Conservation (phyloP, 1,139 yeast species). For the Lodderomyces beijingensis region DNA sequence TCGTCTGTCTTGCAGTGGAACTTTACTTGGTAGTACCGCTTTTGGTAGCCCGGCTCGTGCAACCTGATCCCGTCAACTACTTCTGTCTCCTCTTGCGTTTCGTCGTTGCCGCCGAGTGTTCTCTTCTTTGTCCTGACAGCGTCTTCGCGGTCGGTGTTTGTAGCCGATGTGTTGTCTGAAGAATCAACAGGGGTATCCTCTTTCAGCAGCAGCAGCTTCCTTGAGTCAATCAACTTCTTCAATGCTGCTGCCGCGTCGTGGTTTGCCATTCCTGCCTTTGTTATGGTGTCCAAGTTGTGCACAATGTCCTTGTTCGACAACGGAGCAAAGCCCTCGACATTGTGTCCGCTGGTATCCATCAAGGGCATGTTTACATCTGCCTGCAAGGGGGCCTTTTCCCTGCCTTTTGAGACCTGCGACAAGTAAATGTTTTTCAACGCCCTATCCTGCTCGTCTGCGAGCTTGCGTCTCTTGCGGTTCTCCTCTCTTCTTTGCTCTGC, state of each 20-base stretch:
- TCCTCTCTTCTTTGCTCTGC: conserved; percentile 65
- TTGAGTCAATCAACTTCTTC: conserved; percentile 40
- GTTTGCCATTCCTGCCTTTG: conserved; percentile 73
- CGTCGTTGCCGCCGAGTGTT: conserved; percentile 14
- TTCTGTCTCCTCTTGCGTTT: conserved; percentile 12
- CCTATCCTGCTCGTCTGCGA: conserved; percentile 39
- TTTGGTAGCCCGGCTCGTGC: conserved; percentile 85
- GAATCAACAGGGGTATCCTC: conserved; percentile 30
- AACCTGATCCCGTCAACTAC: conserved; percentile 55
- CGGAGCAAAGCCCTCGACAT: conserved; percentile 59
- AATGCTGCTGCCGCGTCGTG: conserved; percentile 65
- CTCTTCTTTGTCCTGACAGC: conserved; percentile 14
- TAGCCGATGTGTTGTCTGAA: conserved; percentile 14
- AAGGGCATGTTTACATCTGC: conserved; percentile 76
- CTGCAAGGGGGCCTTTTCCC: conserved; percentile 70
- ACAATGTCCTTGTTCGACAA: conserved; percentile 73
- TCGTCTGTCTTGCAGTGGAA: conserved; percentile 55
- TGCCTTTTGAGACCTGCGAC: conserved; percentile 51
- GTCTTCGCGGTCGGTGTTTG: conserved; percentile 5
- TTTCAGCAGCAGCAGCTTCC: conserved; percentile 26
- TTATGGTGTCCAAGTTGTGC: conserved; percentile 59
- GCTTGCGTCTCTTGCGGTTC: conserved; percentile 55
- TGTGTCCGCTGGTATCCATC: conserved; percentile 65
- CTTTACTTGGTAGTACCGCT: conserved; percentile 75
- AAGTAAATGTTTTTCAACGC: conserved; percentile 31